Evolutionary conservation across 75 land plant species (phyloP), one percentile per base, ranked within the genome.

Genomic region (Isoetes taiwanensis): DNA sequence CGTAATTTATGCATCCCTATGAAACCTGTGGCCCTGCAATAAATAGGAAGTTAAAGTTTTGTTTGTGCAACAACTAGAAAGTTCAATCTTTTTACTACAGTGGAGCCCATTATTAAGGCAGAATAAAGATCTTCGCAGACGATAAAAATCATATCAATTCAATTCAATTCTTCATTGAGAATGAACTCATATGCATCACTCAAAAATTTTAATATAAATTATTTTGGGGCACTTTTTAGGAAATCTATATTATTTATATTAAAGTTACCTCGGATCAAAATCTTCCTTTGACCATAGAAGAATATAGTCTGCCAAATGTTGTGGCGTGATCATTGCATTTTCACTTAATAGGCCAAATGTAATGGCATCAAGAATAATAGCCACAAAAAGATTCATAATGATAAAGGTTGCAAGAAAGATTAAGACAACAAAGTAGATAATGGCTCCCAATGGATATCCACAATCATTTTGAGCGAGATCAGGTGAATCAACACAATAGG

Each of bases 261-360:
- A 54, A 5, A 28, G 5, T 14, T 65, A 65, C 67, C 17, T 29
- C 25, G 67, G 73, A 58, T 71, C 73, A 40, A 58, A 71, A 23
- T 57, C 62, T 1, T 27, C 16, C 29, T 48, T 21, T 30, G 52
- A 35, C 73, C 73, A 71, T 32, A 71, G 35, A 9, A 10, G 17
- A 48, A 57, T 64, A 52, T 35, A 71, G 28, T 41, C 52, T 17
- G 34, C 41, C 23, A 71, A 52, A 27, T 71, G 30, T 30, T 34
- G 28, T 1, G 73, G 67, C 32, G 73, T 58, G 2, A 71, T 35
- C 37, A 71, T 71, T 11, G 73, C 42, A 16, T 71, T 65, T 53
- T 71, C 73, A 32, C 64, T 71, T 25, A 71, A 52, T 39, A 71
- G 55, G 0, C 73, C 73, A 53, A 71, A 71, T 0, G 73, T 71